A percentile compares a stretch with the other conserved stretches of the same genome.
Conservation (phyloP, 2,329 filamentous ascomycete species). For the Penicillium nordicum region DNA sequence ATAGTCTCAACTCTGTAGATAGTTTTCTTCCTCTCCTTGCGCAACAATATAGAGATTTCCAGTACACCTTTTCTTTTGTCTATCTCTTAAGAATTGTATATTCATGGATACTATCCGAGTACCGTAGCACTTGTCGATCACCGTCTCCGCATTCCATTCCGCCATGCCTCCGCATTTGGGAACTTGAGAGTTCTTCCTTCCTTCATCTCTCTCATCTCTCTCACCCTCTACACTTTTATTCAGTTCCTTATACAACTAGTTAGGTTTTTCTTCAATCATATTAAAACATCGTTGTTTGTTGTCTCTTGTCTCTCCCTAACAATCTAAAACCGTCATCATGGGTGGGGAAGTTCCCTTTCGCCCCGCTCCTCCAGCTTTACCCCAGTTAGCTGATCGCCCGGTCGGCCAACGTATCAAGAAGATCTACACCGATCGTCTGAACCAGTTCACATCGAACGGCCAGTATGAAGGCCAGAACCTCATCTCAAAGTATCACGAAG, state of each 20-base stretch:
- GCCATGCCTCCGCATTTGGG: conserved; percentile 17
- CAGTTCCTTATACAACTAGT: background rate
- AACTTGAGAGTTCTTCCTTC: conserved; percentile 4
- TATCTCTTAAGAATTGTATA: too few relatives aligned
- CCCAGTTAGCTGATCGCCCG: conserved; percentile 50
- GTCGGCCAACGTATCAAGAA: conserved; percentile 76
- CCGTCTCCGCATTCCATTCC: conserved; percentile 21
- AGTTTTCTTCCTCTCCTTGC: too few relatives aligned
- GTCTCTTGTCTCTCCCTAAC: background rate
- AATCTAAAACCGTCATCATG: conserved; percentile 23
- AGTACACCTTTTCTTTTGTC: too few relatives aligned
- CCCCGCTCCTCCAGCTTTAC: conserved; percentile 41
- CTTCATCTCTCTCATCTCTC: background rate
- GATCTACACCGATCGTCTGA: conserved; percentile 81
- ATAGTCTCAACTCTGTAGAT: too few relatives aligned
- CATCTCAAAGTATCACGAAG: conserved; percentile 72
- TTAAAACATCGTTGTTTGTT: background rate
- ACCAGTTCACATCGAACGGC: conserved; percentile 73
- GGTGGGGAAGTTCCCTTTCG: conserved; percentile 36
- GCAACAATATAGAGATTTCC: too few relatives aligned
- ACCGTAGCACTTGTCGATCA: conserved; percentile 2
- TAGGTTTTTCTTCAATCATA: background rate
- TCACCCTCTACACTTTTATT: background rate
- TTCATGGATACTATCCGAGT: too few relatives aligned
- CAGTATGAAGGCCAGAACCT: conserved; percentile 77